Evolutionary conservation across 2,329 filamentous ascomycete species (phyloP).

Genomic region (Beauveria scarabaeidicola): DNA sequence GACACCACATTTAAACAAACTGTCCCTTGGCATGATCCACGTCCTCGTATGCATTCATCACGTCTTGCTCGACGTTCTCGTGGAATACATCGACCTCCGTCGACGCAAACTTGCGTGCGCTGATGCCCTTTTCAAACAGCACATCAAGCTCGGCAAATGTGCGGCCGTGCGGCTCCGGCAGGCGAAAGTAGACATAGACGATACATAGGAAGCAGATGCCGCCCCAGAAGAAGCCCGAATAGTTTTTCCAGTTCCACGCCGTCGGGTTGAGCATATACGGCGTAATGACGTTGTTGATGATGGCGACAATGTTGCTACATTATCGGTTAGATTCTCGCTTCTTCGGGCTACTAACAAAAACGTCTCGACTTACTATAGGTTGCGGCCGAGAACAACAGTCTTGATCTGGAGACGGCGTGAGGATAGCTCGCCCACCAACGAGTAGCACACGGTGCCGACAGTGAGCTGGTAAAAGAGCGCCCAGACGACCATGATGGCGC

Average conservation of each 20-base stretch:
- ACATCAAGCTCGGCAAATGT: conserved; percentile 82
- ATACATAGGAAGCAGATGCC: conserved; percentile 74
- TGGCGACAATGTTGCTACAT: conserved; percentile 65
- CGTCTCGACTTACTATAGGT: conserved; percentile 51
- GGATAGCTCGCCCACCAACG: conserved; percentile 75
- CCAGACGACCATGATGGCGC: conserved; percentile 79
- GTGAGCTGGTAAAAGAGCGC: conserved; percentile 77
- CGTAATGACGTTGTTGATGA: conserved; percentile 72
- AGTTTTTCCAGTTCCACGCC: conserved; percentile 84
- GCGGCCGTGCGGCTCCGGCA: conserved; percentile 72
- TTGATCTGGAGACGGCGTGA: conserved; percentile 81
- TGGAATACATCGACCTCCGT: conserved; percentile 50
- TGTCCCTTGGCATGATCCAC: conserved; percentile 1
- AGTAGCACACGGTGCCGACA: conserved; percentile 85
- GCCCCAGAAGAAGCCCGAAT: conserved; percentile 80
- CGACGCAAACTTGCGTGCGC: conserved; percentile 62
- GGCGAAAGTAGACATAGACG: conserved; percentile 60
- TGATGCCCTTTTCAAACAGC: conserved; percentile 66
- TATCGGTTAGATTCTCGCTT: not conserved
- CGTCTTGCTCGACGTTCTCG: conserved; percentile 38
- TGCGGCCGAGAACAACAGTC: conserved; percentile 78
- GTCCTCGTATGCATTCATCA: conserved; percentile 40
- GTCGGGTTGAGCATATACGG: conserved; percentile 89
- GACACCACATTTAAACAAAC: not conserved
- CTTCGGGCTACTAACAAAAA: no score